Percentiles rank a stretch among this genome's conserved stretches.
These are phyloP conservation scores for Cladosporium sp. DNA, from an alignment of 2,329 filamentous ascomycete species.

Conservation along the genomic window DNA sequence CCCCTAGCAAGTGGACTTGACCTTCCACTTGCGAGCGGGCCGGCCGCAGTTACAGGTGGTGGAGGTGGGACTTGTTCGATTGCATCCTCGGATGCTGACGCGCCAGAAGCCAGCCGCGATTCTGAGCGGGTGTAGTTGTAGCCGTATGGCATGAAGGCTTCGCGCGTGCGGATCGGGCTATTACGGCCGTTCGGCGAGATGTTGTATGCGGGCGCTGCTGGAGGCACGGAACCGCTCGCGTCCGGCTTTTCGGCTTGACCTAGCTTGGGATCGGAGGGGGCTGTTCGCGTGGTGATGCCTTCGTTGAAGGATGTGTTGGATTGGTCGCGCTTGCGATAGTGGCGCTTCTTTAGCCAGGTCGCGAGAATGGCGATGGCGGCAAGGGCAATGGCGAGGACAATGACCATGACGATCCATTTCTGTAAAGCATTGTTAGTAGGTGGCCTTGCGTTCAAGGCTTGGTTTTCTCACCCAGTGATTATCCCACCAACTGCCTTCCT, in stretches of 20 bases:
- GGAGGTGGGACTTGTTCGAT: conserved; percentile 5
- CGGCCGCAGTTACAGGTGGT: neutral
- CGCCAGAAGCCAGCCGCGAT: conserved; percentile 21
- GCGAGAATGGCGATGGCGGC: conserved; percentile 65
- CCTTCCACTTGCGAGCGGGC: conserved; percentile 3
- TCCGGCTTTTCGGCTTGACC: conserved; percentile 1
- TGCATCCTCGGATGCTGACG: conserved; percentile 10
- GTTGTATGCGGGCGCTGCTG: neutral
- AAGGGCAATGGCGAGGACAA: conserved; percentile 71
- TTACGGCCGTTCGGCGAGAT: conserved; percentile 24
- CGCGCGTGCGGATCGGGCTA: conserved; percentile 32
- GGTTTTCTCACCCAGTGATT: conserved; percentile 16
- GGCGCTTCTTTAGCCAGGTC: conserved; percentile 70
- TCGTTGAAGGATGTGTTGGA: conserved; percentile 37
- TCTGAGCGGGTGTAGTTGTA: conserved; percentile 35
- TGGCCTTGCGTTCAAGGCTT: neutral
- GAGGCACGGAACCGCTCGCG: neutral
- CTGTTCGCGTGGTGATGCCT: conserved; percentile 38
- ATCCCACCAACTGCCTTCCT: conserved; percentile 28
- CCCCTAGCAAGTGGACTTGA: conserved; percentile 29
- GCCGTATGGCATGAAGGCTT: conserved; percentile 38
- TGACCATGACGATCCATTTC: conserved; percentile 79
- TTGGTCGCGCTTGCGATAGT: conserved; percentile 66
- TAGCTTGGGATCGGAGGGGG: conserved; percentile 12
- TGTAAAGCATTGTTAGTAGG: conserved; percentile 14